Evolutionary conservation across 805 yeast genomes (phyloP).

Genomic region (Alloascoidea africana): DNA sequence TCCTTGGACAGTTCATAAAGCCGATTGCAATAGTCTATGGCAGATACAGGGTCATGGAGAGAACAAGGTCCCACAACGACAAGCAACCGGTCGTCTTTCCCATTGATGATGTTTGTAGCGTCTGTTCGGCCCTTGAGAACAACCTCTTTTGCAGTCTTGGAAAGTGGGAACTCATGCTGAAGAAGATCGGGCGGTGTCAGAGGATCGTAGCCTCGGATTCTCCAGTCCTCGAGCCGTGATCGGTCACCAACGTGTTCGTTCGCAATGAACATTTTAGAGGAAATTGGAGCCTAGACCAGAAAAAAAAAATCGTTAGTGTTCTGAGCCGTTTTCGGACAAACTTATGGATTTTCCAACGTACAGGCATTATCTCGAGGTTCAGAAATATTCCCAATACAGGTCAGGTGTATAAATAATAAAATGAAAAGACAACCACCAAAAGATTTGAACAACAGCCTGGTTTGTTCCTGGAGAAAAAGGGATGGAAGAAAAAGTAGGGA

Average conservation of each 20-base stretch:
- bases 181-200: constrained; percentile 83
- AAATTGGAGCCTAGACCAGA: no score
- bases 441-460: no score
- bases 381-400: no score
- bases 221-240: constrained; percentile 38
- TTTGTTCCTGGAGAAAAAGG: no score
- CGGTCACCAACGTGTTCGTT: constrained; percentile 72
- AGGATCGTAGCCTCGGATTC: constrained; percentile 79
- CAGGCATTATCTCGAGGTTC: no score
- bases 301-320: no score
- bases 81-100: constrained; percentile 68
- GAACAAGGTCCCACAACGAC: constrained; percentile 96
- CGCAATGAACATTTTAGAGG: constrained; percentile 61
- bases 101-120: constrained; percentile 57
- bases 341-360: no score
- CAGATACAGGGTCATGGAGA: constrained; percentile 81
- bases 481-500: no score
- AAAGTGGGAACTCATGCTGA: constrained; percentile 70
- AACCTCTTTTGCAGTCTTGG: constrained; percentile 35
- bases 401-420: no score
- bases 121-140: constrained; percentile 70
- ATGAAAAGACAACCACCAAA: no score
- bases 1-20: constrained; percentile 55
- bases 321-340: no score
- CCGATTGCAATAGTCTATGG: constrained; percentile 71